phyloP scores from a whole-genome alignment of 164 flowering plant genomes.

The Echeveria elegans region DNA sequence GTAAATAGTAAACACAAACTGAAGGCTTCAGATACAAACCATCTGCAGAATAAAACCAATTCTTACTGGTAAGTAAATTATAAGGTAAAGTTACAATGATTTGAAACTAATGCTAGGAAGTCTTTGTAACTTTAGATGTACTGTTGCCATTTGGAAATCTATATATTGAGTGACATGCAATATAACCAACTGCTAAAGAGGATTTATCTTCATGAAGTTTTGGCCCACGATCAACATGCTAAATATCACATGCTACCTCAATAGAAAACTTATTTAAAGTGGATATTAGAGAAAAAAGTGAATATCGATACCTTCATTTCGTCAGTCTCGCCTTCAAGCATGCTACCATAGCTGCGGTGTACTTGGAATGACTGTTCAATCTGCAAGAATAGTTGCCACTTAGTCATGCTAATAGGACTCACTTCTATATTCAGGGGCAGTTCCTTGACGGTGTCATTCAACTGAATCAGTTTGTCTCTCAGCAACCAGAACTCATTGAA shows the following conservation, averaged over 20 bases:
- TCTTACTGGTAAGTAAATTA: too few relatives aligned
- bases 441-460: constrained; percentile 69
- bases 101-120: neutral
- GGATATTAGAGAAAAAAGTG: neutral
- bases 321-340: constrained; percentile 97
- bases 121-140: neutral
- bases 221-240: neutral
- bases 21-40: too few relatives aligned
- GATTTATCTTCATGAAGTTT: neutral
- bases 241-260: neutral
- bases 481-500: constrained; percentile 99
- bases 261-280: too few relatives aligned
- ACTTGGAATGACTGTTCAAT: constrained; percentile 96
- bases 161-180: neutral
- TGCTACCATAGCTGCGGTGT: constrained; percentile 94
- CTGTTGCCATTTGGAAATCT: neutral
- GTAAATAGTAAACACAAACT: too few relatives aligned
- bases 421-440: constrained; percentile 77
- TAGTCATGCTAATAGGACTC: constrained; percentile 88
- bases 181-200: neutral
- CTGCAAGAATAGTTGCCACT: constrained; percentile 87
- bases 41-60: too few relatives aligned
- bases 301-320: constrained; percentile 68
- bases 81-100: too few relatives aligned
- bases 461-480: constrained; percentile 58